Evolutionary conservation across 2,329 filamentous ascomycete species (phyloP).

Genomic region (Onygenales sp.): DNA sequence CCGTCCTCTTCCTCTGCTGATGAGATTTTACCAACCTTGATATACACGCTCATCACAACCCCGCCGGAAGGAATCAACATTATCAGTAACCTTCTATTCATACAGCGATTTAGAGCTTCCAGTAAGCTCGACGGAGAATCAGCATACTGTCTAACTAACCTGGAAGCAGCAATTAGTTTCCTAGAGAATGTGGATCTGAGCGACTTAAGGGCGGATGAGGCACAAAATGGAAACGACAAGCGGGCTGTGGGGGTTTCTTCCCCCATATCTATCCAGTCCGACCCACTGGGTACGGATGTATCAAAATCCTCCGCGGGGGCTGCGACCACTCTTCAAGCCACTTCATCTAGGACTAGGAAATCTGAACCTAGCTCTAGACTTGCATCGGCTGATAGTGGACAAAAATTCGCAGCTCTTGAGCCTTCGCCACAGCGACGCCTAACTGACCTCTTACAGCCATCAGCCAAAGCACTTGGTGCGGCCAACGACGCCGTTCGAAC

Average conservation of each 20-base stretch:
- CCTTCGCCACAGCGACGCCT: conserved; percentile 62
- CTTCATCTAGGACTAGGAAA: conserved; percentile 17
- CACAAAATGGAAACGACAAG: conserved; percentile 58
- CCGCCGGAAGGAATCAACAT: conserved; percentile 77
- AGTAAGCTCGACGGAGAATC: conserved; percentile 85
- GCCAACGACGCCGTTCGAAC: conserved; percentile 77
- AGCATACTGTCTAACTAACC: conserved; percentile 90
- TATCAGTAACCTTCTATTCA: conserved; percentile 90
- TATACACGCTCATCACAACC: conserved; percentile 88
- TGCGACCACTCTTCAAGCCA: conserved; percentile 12
- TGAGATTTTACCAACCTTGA: conserved; percentile 92
- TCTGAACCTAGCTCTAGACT: conserved; percentile 4
- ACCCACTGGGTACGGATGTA: conserved; percentile 13
- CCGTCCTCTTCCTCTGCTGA: conserved; percentile 80
- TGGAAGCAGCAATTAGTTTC: conserved; percentile 91
- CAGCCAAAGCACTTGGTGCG: conserved; percentile 69
- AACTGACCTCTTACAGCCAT: conserved; percentile 77
- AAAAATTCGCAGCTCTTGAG: conserved; percentile 20
- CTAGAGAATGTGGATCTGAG: conserved; percentile 91
- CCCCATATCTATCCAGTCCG: conserved; percentile 16
- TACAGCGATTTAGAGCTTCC: conserved; percentile 80
- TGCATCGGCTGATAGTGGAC: not conserved
- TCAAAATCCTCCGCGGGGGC: conserved; percentile 7
- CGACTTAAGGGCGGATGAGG: conserved; percentile 72
- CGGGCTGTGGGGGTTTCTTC: conserved; percentile 25